Percentiles rank a stretch among this genome's conserved stretches.
phyloP scores from a whole-genome alignment of 495 filamentous ascomycete genomes.

The Pseudoneurospora amorphoporcata region DNA sequence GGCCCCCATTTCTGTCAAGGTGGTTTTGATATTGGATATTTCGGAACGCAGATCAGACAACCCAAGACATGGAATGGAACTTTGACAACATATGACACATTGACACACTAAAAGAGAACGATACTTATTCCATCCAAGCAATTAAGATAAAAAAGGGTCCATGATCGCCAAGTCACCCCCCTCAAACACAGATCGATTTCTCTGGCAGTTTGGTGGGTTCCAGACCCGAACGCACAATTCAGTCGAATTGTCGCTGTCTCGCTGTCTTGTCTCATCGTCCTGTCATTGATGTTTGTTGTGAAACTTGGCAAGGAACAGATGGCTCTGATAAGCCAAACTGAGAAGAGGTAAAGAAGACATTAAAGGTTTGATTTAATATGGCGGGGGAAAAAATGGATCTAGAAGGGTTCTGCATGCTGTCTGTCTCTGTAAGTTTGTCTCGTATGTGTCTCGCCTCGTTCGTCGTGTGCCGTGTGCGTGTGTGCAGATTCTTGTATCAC shows the following conservation, averaged over 20 bases:
- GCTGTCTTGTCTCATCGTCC: not conserved
- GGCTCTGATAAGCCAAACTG: not conserved
- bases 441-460: not conserved
- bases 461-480: not conserved
- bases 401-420: not conserved
- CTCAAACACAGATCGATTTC: not conserved
- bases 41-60: not conserved
- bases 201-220: not conserved
- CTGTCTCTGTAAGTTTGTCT: not conserved
- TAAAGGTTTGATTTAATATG: not conserved
- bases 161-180: not conserved
- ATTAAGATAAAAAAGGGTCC: not conserved
- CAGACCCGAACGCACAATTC: not conserved
- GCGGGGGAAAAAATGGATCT: not conserved
- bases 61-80: not conserved
- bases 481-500: not conserved
- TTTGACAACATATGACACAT: not conserved
- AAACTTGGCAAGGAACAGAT: not conserved
- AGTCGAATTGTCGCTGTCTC: not conserved
- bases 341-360: not conserved
- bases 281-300: not conserved
- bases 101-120: not conserved
- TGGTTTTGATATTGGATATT: not conserved
- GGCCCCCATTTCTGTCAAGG: not conserved
- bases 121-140: not conserved